phyloP scores from a whole-genome alignment of 177 flowering plant genomes.

The Vitis hybrid region DNA sequence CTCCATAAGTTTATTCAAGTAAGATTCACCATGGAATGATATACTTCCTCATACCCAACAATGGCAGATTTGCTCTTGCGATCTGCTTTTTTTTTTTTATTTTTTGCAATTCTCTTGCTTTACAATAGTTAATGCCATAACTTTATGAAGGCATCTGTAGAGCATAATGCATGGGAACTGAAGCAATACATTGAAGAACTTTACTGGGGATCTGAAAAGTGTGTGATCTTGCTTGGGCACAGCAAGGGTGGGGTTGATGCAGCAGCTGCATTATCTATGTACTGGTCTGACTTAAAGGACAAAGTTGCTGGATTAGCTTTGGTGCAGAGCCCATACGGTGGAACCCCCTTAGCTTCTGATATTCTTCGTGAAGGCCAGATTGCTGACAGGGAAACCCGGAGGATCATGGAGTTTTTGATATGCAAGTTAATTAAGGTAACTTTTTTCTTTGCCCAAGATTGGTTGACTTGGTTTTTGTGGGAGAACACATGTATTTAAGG shows the following conservation, averaged over 20 bases:
- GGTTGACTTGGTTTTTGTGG: background rate
- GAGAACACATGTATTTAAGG: background rate
- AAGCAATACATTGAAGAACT: constrained; percentile 89
- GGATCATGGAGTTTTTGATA: constrained; percentile 71
- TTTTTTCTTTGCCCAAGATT: background rate
- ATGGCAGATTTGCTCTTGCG: background rate
- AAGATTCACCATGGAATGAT: background rate
- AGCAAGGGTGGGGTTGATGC: constrained; percentile 98
- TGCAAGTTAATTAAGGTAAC: constrained; percentile 81
- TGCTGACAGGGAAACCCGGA: constrained; percentile 74
- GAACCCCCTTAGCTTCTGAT: constrained; percentile 85
- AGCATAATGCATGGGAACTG: constrained; percentile 79
- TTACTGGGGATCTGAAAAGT: constrained; percentile 89
- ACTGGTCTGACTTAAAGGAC: constrained; percentile 59
- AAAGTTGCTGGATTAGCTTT: constrained; percentile 86
- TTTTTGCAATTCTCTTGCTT: background rate
- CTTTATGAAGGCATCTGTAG: constrained; percentile 70
- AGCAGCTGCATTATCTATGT: constrained; percentile 85
- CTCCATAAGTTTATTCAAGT: background rate
- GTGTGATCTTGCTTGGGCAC: constrained; percentile 84
- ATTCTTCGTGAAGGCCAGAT: constrained; percentile 86
- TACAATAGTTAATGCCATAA: background rate
- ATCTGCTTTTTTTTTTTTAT: background rate
- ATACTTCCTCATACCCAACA: background rate
- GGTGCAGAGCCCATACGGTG: constrained; percentile 92